Evolutionary conservation across 164 flowering plant genomes (phyloP), one percentile per base, ranked within the genome.

Genomic region (Houttuynia cordata): DNA sequence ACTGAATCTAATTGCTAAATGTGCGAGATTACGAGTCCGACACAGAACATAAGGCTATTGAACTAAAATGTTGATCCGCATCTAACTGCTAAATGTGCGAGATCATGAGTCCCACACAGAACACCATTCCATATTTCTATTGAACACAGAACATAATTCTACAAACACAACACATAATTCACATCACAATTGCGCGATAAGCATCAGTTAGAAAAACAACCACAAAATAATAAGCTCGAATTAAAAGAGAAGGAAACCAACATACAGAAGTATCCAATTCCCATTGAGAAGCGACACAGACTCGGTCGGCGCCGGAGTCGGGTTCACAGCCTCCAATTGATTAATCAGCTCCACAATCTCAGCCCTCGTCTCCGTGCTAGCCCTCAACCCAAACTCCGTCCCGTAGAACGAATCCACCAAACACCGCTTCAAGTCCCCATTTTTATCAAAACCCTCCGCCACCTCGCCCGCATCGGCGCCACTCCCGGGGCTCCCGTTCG

Each of bases 231-330:
- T 45, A 17, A 45, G 49, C 14, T 10, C 17, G 13, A 10, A 12
- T 10, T 3, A 10, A 45, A 12, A 17, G 17, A 17, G 49, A 8
- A 25, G 21, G 18, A 4, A 7, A 8, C 4, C 17, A 62, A 81
- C 96, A 84, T 70, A 93, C 98, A 87, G 58, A 68, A 93, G 76
- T 70, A 90, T 73, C 98, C 97, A 90, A 56, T 82, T 87, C 18
- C 98, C 98, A 66, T 83, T 86, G n/a, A 92, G 88, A 68, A 79
- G 72, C 5, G 50, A 75, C 6, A 83, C 17, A 1, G 78, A 72
- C 64, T 83, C 85, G 4, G 74, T 70, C 4, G 98, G 96, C 6
- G 80, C 85, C 23, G 80, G 78, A 24, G 81, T 86, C 3, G 97
- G 98, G 70, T 93, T 93, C 37, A 58, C 66, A 4, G 85, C 78